These are phyloP conservation scores for Rhododendron griersonianum DNA, from an alignment of 148 eudicot genomes.

Conservation along the genomic window DNA sequence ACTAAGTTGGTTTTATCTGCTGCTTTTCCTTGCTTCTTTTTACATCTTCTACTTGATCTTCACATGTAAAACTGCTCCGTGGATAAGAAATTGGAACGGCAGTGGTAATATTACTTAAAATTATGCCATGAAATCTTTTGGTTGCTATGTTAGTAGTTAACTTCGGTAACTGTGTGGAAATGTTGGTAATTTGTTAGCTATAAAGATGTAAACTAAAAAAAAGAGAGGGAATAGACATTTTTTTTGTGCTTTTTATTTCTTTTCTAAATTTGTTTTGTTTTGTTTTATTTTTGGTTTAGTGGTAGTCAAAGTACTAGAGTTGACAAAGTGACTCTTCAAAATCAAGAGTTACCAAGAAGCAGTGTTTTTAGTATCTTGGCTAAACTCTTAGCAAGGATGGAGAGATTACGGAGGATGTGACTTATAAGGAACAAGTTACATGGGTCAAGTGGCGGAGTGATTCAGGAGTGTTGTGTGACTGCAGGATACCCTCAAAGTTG, in stretches of 20 bases:
- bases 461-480: neutral
- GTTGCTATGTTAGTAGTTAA: neutral
- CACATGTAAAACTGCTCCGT: neutral
- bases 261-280: no score
- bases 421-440: neutral
- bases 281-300: no score
- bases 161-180: neutral
- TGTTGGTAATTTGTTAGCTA: neutral
- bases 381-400: neutral
- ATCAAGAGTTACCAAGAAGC: neutral
- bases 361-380: neutral
- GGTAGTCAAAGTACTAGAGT: no score
- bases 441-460: neutral
- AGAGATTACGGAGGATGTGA: neutral
- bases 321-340: no score
- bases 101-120: neutral
- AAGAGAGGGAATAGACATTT: neutral
- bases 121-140: neutral
- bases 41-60: slow-evolving; percentile 2
- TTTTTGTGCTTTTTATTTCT: neutral
- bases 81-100: neutral
- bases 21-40: neutral
- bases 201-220: neutral
- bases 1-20: slow-evolving; percentile 7
- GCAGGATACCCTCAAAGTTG: neutral